Conservation (phyloP, 1,284 basidiomycete species). For the Boletellus sp. region DNA sequence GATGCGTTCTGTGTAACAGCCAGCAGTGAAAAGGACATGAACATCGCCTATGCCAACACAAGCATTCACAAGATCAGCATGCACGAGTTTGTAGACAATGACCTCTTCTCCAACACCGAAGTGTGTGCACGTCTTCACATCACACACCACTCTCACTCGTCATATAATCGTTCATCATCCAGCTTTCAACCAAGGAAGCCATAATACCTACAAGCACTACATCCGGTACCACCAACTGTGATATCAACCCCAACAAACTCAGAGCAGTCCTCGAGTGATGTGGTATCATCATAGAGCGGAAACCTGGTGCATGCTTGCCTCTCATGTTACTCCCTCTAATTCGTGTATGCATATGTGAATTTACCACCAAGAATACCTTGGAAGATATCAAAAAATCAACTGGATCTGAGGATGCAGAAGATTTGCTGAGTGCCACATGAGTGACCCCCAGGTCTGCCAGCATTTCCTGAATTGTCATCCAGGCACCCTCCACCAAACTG, state of each 20-base stretch:
- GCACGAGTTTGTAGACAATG: constrained; percentile 91
- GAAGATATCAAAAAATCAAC: constrained; percentile 80
- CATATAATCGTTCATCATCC: constrained; percentile 84
- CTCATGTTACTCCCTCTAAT: neutral
- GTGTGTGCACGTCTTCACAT: constrained; percentile 38
- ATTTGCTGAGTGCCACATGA: constrained; percentile 17
- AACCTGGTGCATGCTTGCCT: constrained; percentile 57
- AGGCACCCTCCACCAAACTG: constrained; percentile 29
- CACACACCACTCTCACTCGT: constrained; percentile 3
- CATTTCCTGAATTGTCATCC: neutral
- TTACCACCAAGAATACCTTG: constrained; percentile 75
- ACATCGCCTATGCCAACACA: constrained; percentile 77
- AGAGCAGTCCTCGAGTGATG: constrained; percentile 86
- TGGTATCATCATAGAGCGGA: constrained; percentile 87
- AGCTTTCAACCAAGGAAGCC: constrained; percentile 95
- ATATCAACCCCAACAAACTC: constrained; percentile 85
- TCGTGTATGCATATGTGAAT: constrained; percentile 61
- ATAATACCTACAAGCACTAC: constrained; percentile 67
- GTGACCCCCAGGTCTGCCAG: neutral
- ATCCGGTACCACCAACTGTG: constrained; percentile 69
- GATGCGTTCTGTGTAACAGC: no score
- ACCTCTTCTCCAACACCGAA: constrained; percentile 94
- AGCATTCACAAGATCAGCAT: constrained; percentile 72
- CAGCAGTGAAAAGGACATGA: constrained; percentile 54
- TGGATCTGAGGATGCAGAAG: constrained; percentile 31